phyloP scores from a whole-genome alignment of 345 rosid species.

The Melaleuca alternifolia region DNA sequence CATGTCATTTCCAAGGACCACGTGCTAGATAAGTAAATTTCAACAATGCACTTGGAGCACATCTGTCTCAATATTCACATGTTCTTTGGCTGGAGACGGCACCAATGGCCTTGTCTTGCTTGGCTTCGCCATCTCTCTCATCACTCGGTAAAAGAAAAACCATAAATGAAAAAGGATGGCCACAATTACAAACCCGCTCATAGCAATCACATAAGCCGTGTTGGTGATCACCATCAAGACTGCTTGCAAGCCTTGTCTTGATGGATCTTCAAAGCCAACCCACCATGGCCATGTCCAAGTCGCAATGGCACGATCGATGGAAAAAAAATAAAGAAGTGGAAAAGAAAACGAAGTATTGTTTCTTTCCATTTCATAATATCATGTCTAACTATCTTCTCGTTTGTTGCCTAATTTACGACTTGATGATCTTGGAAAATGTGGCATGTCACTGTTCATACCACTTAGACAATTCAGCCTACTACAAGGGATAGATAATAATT shows the following conservation, averaged over 20 bases:
- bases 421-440: background rate
- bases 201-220: background rate
- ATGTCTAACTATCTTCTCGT: background rate
- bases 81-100: background rate
- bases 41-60: background rate
- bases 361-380: background rate
- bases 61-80: background rate
- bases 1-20: background rate
- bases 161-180: background rate
- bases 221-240: background rate
- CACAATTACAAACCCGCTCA: background rate
- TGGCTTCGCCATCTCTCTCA: background rate
- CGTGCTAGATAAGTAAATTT: too few species aligned
- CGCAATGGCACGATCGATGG: too few species aligned
- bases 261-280: background rate
- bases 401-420: accelerated
- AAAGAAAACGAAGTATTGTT: accelerated
- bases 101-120: background rate
- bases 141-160: background rate
- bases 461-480: too few species aligned
- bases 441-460: background rate
- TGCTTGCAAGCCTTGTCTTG: background rate
- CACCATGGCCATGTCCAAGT: too few species aligned
- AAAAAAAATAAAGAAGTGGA: too few species aligned
- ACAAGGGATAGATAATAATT: too few species aligned